Percentiles rank a stretch among this genome's conserved stretches.
These are phyloP conservation scores for Chlorella vulgaris DNA, from an alignment of 139 green algal species.

Conservation along the genomic window DNA sequence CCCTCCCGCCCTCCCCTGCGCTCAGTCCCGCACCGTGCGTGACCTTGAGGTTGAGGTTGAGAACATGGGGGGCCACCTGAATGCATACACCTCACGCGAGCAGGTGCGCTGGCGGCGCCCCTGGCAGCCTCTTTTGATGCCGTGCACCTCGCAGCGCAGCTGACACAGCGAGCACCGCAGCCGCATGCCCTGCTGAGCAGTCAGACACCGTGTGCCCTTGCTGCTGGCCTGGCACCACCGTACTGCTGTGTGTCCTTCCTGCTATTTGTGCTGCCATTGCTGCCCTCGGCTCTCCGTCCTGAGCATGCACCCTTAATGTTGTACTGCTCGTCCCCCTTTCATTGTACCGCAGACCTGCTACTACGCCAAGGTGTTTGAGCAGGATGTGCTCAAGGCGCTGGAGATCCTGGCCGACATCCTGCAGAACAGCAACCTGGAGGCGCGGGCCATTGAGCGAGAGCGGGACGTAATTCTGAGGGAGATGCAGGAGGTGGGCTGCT, in stretches of 20 bases:
- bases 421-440: conserved; percentile 90
- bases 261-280: too few relatives aligned
- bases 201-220: too few relatives aligned
- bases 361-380: conserved; percentile 58
- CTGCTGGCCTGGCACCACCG: too few relatives aligned
- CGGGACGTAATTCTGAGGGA: conserved; percentile 96
- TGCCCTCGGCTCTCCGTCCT: too few relatives aligned
- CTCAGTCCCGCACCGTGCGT: conserved; percentile 76
- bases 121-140: background rate
- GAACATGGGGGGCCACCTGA: conserved; percentile 98
- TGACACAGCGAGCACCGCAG: too few relatives aligned
- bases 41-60: conserved; percentile 97
- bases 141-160: too few relatives aligned
- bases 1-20: background rate
- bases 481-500: conserved; percentile 86
- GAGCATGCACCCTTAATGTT: too few relatives aligned
- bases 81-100: conserved; percentile 98
- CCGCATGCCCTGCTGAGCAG: too few relatives aligned
- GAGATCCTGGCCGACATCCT: conserved; percentile 98
- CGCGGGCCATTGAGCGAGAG: conserved; percentile 89
- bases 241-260: too few relatives aligned
- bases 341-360: conserved; percentile 47
- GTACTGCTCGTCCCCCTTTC: too few relatives aligned
- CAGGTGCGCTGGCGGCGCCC: conserved; percentile 91
- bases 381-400: conserved; percentile 89